Conservation (phyloP, 306 rosid species). For the Begonia fuchsioides region DNA sequence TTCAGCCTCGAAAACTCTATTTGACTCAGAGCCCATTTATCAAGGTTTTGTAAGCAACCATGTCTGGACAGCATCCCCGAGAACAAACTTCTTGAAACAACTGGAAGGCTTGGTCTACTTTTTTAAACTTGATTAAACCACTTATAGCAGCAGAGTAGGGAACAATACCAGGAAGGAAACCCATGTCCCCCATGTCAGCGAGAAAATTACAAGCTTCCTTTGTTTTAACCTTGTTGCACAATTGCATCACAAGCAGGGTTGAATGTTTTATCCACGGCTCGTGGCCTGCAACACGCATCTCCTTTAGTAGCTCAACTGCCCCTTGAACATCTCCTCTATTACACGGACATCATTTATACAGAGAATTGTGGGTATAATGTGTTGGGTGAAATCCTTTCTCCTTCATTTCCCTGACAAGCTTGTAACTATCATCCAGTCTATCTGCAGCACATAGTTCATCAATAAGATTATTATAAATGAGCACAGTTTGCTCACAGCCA, state of each 20-base stretch:
- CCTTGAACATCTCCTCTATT: slow-evolving; percentile 44
- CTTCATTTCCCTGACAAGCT: slow-evolving; percentile 56
- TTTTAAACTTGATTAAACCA: slow-evolving; percentile 46
- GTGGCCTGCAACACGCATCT: slow-evolving; percentile 52
- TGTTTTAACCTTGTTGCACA: slow-evolving; percentile 40
- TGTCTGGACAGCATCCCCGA: slow-evolving; percentile 42
- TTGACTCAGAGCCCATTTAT: slow-evolving; percentile 55
- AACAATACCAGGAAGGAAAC: slow-evolving; percentile 57
- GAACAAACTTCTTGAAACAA: slow-evolving; percentile 38
- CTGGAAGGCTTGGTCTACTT: slow-evolving; percentile 44
- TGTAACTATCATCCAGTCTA: slow-evolving; percentile 57
- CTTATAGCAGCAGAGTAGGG: slow-evolving; percentile 57
- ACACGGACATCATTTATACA: slow-evolving; percentile 65
- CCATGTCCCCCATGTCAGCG: slow-evolving; percentile 43
- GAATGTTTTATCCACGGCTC: slow-evolving; percentile 67
- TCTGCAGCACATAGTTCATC: slow-evolving; percentile 39
- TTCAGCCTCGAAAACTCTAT: slow-evolving; percentile 40
- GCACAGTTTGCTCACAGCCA: slow-evolving; percentile 28
- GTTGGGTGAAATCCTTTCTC: slow-evolving; percentile 49
- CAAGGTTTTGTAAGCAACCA: slow-evolving; percentile 47
- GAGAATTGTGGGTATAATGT: slow-evolving; percentile 59
- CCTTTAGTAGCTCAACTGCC: slow-evolving; percentile 39
- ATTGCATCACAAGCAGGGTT: slow-evolving; percentile 53
- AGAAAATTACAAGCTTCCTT: slow-evolving; percentile 59
- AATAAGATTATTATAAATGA: slow-evolving; percentile 51